Evolutionary conservation across 2,329 filamentous ascomycete genomes (phyloP).

Genomic region (Fusarium pininemorale): DNA sequence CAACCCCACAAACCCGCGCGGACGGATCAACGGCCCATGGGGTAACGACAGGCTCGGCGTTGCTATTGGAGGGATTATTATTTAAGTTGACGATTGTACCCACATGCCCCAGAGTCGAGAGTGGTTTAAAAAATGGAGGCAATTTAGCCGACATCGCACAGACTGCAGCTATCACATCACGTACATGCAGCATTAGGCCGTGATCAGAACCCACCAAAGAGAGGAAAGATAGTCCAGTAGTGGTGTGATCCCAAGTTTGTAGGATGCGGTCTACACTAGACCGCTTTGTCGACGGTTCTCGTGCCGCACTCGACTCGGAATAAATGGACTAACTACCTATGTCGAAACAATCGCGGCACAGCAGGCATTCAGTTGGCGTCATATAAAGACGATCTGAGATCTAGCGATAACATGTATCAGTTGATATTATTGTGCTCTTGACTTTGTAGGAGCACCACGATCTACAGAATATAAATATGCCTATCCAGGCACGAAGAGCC

Average conservation of each 20-base stretch:
- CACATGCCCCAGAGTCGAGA: constrained; percentile 4
- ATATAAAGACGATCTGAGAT: background rate
- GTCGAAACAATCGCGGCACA: background rate
- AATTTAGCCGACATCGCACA: constrained; percentile 16
- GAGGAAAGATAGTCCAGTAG: accelerated
- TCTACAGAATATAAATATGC: background rate
- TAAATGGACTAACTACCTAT: too few species aligned
- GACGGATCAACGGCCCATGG: background rate
- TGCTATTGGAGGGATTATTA: constrained; percentile 14
- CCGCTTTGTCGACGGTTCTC: background rate
- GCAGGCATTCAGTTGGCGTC: accelerated
- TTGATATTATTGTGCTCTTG: accelerated
- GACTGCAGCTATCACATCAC: background rate
- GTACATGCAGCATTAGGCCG: background rate
- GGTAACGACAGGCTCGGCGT: background rate
- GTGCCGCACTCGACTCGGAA: background rate
- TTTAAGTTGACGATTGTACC: background rate
- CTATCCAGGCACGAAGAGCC: background rate
- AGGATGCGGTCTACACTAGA: background rate
- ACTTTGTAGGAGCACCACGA: too few species aligned
- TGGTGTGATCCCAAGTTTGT: background rate
- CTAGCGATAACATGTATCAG: accelerated
- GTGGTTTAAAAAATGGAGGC: constrained; percentile 9
- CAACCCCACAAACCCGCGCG: constrained; percentile 1
- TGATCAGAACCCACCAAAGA: background rate